A percentile compares a stretch with the other conserved stretches of the same genome.
These are phyloP conservation scores for Pyrus betulifolia DNA, from an alignment of 306 rosid species.

Conservation along the genomic window DNA sequence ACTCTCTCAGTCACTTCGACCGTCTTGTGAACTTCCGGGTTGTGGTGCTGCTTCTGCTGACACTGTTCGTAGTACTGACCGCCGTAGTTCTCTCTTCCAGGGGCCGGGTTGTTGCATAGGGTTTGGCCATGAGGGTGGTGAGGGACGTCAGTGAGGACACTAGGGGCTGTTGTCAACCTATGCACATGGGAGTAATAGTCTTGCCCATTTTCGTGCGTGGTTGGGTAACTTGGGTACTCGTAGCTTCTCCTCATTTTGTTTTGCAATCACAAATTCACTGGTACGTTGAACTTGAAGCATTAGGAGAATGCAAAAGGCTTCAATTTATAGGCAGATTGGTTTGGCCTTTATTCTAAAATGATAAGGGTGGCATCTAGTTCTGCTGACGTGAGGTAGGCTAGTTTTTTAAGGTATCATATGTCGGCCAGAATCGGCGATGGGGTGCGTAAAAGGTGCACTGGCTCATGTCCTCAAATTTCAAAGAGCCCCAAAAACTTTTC, in stretches of 20 bases:
- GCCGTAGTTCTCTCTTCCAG: not conserved
- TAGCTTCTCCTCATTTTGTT: constrained; percentile 6
- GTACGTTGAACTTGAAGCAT: not conserved
- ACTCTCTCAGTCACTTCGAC: constrained; percentile 32
- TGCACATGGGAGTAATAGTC: constrained; percentile 30
- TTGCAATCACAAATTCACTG: not conserved
- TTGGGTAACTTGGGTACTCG: constrained; percentile 2
- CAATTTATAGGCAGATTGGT: constrained; percentile 12
- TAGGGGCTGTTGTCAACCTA: constrained; percentile 17
- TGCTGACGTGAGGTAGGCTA: no score
- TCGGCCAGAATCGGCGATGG: no score
- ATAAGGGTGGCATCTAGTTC: constrained; percentile 11
- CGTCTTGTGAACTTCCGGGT: constrained; percentile 20
- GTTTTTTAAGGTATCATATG: no score
- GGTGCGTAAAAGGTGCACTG: no score
- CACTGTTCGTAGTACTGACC: not conserved
- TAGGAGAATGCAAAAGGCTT: not conserved
- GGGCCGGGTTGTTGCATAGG: constrained; percentile 14
- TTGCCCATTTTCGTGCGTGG: not conserved
- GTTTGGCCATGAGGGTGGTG: constrained; percentile 18
- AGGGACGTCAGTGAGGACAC: constrained; percentile 30
- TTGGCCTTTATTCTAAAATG: constrained; percentile 13
- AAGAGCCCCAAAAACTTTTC: no score
- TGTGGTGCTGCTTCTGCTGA: not conserved
- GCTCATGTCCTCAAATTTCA: no score